Conservation (phyloP, 768 basidiomycete genomes). For the Lentinula guzmanii region DNA sequence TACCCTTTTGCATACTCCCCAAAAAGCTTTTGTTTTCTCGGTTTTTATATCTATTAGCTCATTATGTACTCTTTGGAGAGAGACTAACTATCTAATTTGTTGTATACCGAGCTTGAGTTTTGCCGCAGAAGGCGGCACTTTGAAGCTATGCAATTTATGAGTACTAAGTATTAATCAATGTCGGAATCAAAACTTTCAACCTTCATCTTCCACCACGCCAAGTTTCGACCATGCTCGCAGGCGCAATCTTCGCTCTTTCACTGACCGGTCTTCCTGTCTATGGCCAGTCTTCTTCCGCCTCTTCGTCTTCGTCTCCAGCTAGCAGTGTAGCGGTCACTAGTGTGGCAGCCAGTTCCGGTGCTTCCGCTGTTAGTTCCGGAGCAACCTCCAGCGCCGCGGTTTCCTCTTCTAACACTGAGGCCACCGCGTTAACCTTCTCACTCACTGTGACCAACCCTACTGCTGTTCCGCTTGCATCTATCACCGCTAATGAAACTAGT, state of each 20-base stretch:
- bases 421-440: conserved; percentile 35
- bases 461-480: conserved; percentile 48
- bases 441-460: conserved; percentile 51
- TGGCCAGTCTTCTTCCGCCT: conserved; percentile 26
- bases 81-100: not conserved
- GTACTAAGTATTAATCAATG: no score
- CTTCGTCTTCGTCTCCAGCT: conserved; percentile 1
- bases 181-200: not conserved
- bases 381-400: not conserved
- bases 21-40: not conserved
- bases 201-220: not conserved
- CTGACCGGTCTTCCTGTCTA: conserved; percentile 30
- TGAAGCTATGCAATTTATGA: no score
- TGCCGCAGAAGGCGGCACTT: not conserved
- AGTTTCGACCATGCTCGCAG: conserved; percentile 1
- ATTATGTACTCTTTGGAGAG: not conserved
- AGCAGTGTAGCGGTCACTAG: not conserved
- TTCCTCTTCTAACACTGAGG: conserved; percentile 16
- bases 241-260: conserved; percentile 19
- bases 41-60: not conserved
- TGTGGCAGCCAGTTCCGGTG: conserved; percentile 11
- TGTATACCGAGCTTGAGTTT: not conserved
- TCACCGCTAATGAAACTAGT: conserved; percentile 36
- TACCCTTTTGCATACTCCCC: not conserved
- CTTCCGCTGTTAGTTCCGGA: conserved; percentile 9